Base-by-base conservation (phyloP, 2,329 filamentous ascomycete genomes). In the Aspergillus aculeatus region DNA sequence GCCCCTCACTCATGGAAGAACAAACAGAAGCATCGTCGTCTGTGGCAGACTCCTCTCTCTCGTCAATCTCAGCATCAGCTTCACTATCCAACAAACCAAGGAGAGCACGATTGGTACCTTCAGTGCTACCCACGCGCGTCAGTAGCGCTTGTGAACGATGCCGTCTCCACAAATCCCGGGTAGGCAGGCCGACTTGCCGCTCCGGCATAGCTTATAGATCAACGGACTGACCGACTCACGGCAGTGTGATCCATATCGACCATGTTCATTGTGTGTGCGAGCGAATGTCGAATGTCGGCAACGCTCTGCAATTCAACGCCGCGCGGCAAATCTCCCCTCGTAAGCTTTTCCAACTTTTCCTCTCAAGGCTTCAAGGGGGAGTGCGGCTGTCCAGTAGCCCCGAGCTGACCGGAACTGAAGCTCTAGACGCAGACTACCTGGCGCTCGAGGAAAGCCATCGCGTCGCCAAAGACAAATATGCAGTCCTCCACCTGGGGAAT, bases 201-300 rank as follows among this genome's bases (percentile, higher is more conserved):
- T 26, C 35, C 24, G 59, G 53, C 16, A 26, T 50, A 9, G n/a
- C 19, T 21, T 6, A 24, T 29, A 29, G 23, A 24, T n/a, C 16
- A 23, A 24, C 11, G 23, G 14, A 26, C 23, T 29, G 23, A 32
- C 50, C 11, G 44, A 14, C 9, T 35, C 19, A 50, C 19, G 11
- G 5, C 38, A 75, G 73, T 76, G 73, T 54, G 73, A 76, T 52
- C 62, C 60, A 4, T 72, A 68, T 50, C 64, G 73, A 1, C 72
- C 74, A 52, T 76, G 74, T 62, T 70, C 71, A 3, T 62, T 74
- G 1, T 76, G 74, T 60, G 53, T 69, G 7, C 65, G 72, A 50
- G 70, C 72, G 16, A 69, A 71, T 24, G 64, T 64, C 1, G 63
- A 68, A 23, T 66, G 68, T 38, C 61, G 54, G n/a, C 59, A 59